phyloP scores from a whole-genome alignment of 2,329 filamentous ascomycete species.

The Fusarium tricinctum region DNA sequence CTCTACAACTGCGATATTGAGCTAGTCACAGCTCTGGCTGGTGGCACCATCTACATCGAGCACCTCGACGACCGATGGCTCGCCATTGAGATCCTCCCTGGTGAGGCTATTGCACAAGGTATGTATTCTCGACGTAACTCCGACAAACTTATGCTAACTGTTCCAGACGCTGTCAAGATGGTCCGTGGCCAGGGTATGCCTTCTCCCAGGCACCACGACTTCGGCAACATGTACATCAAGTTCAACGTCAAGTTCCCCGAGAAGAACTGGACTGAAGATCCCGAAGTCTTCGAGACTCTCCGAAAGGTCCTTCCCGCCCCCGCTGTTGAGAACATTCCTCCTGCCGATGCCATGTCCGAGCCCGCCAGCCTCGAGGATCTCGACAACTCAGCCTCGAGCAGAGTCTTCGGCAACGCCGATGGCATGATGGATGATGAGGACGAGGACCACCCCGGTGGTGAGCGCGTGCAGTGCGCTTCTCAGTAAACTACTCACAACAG shows the following conservation, averaged over 20 bases:
- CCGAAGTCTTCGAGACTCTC: constrained; percentile 81
- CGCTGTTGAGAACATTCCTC: constrained; percentile 73
- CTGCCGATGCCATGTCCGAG: constrained; percentile 90
- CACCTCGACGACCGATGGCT: constrained; percentile 98
- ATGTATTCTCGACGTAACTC: constrained; percentile 57
- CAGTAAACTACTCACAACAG: constrained; percentile 70
- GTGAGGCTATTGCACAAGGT: constrained; percentile 95
- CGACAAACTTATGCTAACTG: constrained; percentile 41
- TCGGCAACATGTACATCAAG: constrained; percentile 95
- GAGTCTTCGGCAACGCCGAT: constrained; percentile 75
- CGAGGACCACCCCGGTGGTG: constrained; percentile 79
- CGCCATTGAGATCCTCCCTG: constrained; percentile 90
- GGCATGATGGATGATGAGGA: constrained; percentile 80
- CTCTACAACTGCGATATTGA: constrained; percentile 97
- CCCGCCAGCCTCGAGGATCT: constrained; percentile 89
- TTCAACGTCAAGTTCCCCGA: constrained; percentile 98
- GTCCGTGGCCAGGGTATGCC: constrained; percentile 98
- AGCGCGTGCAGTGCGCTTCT: constrained; percentile 88
- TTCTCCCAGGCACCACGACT: constrained; percentile 93
- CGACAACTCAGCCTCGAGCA: constrained; percentile 74
- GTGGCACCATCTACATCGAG: constrained; percentile 91
- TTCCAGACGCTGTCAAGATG: constrained; percentile 87
- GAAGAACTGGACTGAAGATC: constrained; percentile 75
- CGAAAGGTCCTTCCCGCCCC: constrained; percentile 87
- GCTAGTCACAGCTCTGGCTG: constrained; percentile 92